Conservation (phyloP, 1,139 yeast species). For the Lodderomyces beijingensis region DNA sequence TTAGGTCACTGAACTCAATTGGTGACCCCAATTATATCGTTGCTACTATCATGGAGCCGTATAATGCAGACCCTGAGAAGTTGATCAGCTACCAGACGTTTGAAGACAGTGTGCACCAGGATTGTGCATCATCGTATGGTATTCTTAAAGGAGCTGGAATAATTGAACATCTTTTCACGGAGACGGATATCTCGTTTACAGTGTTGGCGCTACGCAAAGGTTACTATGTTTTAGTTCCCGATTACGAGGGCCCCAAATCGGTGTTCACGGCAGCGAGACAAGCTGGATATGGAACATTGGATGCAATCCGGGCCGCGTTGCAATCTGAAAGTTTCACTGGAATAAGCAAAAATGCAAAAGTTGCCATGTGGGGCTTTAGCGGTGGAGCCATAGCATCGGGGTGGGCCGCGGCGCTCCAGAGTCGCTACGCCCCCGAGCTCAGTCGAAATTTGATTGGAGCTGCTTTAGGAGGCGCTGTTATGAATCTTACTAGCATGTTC, state of each 20-base stretch:
- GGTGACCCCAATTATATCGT: constrained; percentile 30
- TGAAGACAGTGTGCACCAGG: constrained; percentile 24
- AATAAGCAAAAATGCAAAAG: constrained; percentile 23
- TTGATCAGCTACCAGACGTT: constrained; percentile 32
- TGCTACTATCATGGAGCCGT: constrained; percentile 30
- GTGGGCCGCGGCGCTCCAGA: constrained; percentile 32
- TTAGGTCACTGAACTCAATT: constrained; percentile 29
- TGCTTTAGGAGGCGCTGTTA: constrained; percentile 28
- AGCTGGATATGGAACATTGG: constrained; percentile 22
- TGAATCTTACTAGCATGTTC: constrained; percentile 20
- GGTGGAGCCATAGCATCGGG: constrained; percentile 33
- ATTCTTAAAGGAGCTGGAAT: constrained; percentile 18
- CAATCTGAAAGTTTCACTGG: constrained; percentile 15
- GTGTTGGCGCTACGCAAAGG: constrained; percentile 19
- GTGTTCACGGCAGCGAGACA: constrained; percentile 23
- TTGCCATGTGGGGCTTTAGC: constrained; percentile 33
- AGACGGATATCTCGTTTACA: constrained; percentile 19
- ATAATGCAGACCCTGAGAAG: constrained; percentile 24
- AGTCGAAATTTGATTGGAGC: constrained; percentile 21
- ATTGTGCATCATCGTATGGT: constrained; percentile 34
- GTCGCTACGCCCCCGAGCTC: constrained; percentile 30
- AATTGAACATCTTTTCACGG: constrained; percentile 9
- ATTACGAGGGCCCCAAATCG: constrained; percentile 19
- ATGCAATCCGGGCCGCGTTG: constrained; percentile 20
- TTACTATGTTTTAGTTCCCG: constrained; percentile 23